A percentile compares a stretch with the other conserved stretches of the same genome.
Evolutionary conservation across 805 yeast species (phyloP).

Genomic region (Saccharomycopsis olivae): DNA sequence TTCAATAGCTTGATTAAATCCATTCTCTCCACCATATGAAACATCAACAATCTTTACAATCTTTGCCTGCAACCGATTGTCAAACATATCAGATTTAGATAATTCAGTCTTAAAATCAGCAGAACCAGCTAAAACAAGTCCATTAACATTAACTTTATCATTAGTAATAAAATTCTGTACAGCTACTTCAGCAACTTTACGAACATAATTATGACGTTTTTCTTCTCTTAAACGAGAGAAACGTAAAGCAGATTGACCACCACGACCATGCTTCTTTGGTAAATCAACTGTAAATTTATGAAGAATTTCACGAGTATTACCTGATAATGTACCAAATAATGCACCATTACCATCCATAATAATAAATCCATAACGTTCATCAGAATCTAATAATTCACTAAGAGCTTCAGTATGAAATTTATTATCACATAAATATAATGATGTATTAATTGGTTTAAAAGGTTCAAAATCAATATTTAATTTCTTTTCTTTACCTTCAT

Average conservation of each 20-base stretch:
- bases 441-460: conserved; percentile 97
- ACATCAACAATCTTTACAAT: conserved; percentile 90
- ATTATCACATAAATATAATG: conserved; percentile 91
- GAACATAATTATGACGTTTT: conserved; percentile 95
- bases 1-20: conserved; percentile 98
- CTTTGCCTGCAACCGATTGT: conserved; percentile 76
- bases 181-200: conserved; percentile 97
- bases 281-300: conserved; percentile 95
- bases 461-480: conserved; percentile 97
- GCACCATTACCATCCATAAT: conserved; percentile 99
- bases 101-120: conserved; percentile 98
- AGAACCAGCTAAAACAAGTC: conserved; percentile 94
- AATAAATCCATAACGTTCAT: conserved; percentile 94
- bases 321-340: conserved; percentile 87
- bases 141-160: conserved; percentile 91
- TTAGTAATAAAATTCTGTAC: conserved; percentile 93
- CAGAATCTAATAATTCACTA: conserved; percentile 86
- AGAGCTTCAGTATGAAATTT: conserved; percentile 97
- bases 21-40: conserved; percentile 98
- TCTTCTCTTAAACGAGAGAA: conserved; percentile 98
- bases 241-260: conserved; percentile 99
- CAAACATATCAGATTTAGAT: conserved; percentile 87
- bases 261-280: conserved; percentile 99
- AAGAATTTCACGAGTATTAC: conserved; percentile 92
- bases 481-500: conserved; percentile 95